Base-by-base conservation (phyloP, 1,284 basidiomycete species). In the Fomitopsis pinicola region DNA sequence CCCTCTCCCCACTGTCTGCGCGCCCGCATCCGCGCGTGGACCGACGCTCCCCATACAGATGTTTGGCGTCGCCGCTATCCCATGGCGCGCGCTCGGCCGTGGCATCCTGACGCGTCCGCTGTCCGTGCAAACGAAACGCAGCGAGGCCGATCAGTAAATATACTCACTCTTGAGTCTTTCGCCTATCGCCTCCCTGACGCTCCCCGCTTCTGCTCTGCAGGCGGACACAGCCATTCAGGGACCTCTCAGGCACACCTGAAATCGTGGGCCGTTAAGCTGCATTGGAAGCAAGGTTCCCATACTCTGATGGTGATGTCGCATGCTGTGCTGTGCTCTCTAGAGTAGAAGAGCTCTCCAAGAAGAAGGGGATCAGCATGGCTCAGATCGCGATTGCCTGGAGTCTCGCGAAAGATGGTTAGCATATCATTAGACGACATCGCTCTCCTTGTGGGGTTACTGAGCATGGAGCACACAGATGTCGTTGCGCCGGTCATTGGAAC, bases 401-500 rank as follows among this genome's bases (percentile, higher is more conserved):
- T n/a, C 26, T 61, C 17, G 7, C 71, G 33, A 79, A 79, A 66
- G 74, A 76, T 42, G 75, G 77, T 78, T 36, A 19, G 66, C 22
- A 22, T 22, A 22, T 22, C 22, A 22, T 2, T 22, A 22, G 22
- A 22, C 22, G 22, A 22, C 22, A 22, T 22, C 22, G 22, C 22
- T 22, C 22, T 22, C 22, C 22, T 22, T 22, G 22, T 22, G 22
- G 22, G 22, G 22, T 22, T 22, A 22, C 22, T 22, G 22, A 22
- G 22, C 22, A 22, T 22, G 22, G 22, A 22, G 22, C 52, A 36
- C 10, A 36, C 52, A 8, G 78, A 71, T 45, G 79, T 85, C 14
- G 75, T 78, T 22, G 82, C 82, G 8, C 83, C 83, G 1, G 82
- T 85, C 65, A 76, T 85, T 15, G 83, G 84, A 1, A 80, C 79